Evolutionary conservation across 2,329 filamentous ascomycete genomes (phyloP), one percentile per base, ranked within the genome.

Genomic region (Hymenoscyphus scutula): DNA sequence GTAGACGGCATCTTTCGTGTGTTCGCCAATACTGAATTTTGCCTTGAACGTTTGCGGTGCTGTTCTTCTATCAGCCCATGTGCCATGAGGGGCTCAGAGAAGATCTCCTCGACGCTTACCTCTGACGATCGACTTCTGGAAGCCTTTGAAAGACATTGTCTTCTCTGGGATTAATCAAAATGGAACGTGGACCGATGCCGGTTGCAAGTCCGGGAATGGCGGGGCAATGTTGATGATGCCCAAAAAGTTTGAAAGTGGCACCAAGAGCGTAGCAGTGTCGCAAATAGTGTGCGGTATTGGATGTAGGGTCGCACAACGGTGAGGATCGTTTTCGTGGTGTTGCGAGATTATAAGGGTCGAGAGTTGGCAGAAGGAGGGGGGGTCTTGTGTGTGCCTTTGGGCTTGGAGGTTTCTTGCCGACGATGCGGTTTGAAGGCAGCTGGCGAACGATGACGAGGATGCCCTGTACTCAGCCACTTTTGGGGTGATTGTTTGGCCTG

Each of bases 1-100:
- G 77, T 97, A 99, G 73, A 99, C 89, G 56, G 91, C 82, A 80
- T 99, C 95, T 76, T 98, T 97, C 70, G 92, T 96, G 76, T 94
- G 85, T 71, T 98, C 95, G 76, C 95, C 95, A 71, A 98, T 87
- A 76, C 97, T 98, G 82, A 99, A 97, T 73, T 87, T 92, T 73
- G 88, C 82, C 77, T 93, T 96, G 82, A 99, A 84, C 72, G 89
- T 88, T 84, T 99, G 95, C 70, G 95, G 95, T 74, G 94, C 89
- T 91, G 85, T 67, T 59, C 56, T 62, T 62, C 38, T 56, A 67
- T 69, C 58, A 70, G 65, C 69, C 60, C 59, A 51, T 65, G 51
- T 58, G 53, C 64, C 38, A 58, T 74, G 59, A 23, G n/a, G 60
- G 45, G 19, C 17, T n/a, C 17, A 17, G 4, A 34, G 23, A n/a